Percentiles rank a stretch among this genome's conserved stretches.
phyloP scores from a whole-genome alignment of 2,329 filamentous ascomycete genomes.

The Epichloe gansuensis region DNA sequence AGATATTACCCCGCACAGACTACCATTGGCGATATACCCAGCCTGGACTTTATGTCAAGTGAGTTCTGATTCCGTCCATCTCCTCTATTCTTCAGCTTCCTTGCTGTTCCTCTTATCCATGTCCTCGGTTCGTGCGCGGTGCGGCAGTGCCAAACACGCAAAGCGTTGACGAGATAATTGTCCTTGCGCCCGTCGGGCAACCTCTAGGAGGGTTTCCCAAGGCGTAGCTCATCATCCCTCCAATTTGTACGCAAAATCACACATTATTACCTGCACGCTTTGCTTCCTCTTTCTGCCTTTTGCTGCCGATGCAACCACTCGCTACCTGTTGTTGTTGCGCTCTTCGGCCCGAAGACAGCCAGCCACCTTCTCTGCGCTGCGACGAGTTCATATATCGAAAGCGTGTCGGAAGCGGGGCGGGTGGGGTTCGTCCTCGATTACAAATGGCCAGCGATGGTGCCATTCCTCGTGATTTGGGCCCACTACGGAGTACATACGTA shows the following conservation, averaged over 20 bases:
- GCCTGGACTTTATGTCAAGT: constrained; percentile 40
- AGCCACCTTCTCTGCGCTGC: constrained; percentile 1
- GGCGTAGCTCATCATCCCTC: background rate
- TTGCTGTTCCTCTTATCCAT: background rate
- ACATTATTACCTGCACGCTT: constrained; percentile 2
- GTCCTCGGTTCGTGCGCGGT: background rate
- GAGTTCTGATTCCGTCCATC: constrained; percentile 16
- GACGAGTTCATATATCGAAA: constrained; percentile 15
- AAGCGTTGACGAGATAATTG: background rate
- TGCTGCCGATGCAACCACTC: background rate
- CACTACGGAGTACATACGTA: background rate
- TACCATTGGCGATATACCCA: constrained; percentile 33
- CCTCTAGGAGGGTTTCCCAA: background rate
- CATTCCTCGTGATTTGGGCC: constrained; percentile 46
- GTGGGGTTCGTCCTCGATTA: constrained; percentile 18
- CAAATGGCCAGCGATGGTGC: constrained; percentile 43
- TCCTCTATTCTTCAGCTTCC: background rate
- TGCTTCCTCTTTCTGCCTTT: background rate
- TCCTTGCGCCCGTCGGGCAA: background rate
- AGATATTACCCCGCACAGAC: constrained; percentile 27
- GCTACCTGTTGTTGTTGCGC: background rate
- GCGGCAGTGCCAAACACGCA: background rate
- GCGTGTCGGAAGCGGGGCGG: constrained; percentile 15
- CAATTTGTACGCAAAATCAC: constrained; percentile 1
- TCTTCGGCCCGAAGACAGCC: background rate